Conservation (phyloP, 1,284 basidiomycete genomes). For the Agroathelia rolfsii region DNA sequence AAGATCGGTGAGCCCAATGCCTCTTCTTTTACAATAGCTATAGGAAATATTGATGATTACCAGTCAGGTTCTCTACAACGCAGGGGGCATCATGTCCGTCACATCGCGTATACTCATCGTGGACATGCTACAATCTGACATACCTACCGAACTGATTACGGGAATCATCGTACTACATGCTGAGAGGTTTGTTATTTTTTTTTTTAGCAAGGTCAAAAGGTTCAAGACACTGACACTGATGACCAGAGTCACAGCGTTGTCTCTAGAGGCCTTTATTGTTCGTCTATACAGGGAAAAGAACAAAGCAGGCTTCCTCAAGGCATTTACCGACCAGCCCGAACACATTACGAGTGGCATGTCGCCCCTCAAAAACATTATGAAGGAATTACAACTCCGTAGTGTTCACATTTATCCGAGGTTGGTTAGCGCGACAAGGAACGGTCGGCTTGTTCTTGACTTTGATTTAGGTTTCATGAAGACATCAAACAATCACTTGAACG, state of each 20-base stretch:
- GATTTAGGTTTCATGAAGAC: constrained; percentile 74
- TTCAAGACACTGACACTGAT: not conserved
- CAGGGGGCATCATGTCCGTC: constrained; percentile 84
- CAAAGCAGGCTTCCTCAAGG: constrained; percentile 85
- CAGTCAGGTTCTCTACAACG: constrained; percentile 80
- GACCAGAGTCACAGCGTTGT: constrained; percentile 71
- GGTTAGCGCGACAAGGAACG: constrained; percentile 16
- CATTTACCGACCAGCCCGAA: constrained; percentile 95
- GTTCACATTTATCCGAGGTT: constrained; percentile 91
- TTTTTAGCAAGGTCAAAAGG: not conserved
- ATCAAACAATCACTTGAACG: constrained; percentile 75
- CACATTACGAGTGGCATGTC: constrained; percentile 87
- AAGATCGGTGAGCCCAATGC: constrained; percentile 53
- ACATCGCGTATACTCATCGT: constrained; percentile 93
- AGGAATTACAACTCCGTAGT: constrained; percentile 80
- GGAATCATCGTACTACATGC: constrained; percentile 93
- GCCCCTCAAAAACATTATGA: constrained; percentile 86
- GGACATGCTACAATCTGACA: constrained; percentile 84
- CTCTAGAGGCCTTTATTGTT: constrained; percentile 85
- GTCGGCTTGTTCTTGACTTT: constrained; percentile 2
- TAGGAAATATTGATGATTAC: constrained; percentile 2
- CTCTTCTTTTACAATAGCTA: constrained; percentile 5
- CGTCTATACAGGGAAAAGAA: constrained; percentile 85
- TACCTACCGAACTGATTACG: constrained; percentile 80
- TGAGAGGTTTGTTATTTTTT: constrained; percentile 53